Conservation (phyloP, 176 grass and related monocot species). For the Oryza nivara region DNA sequence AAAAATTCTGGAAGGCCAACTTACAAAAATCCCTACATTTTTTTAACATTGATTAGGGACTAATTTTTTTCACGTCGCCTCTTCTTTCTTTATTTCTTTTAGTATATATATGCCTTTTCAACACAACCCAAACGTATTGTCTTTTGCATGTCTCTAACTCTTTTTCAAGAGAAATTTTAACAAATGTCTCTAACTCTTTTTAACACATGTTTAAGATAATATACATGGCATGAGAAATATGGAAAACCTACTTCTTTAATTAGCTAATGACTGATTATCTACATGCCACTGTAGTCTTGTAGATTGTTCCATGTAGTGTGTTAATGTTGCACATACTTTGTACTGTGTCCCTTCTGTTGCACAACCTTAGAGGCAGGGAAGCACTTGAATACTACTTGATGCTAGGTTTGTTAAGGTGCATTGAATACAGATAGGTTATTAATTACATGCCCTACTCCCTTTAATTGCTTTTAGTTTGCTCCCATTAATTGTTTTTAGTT, state of each 20-base stretch:
- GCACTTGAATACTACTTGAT: neutral
- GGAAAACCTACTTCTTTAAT: neutral
- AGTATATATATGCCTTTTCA: too few species aligned
- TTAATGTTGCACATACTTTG: neutral
- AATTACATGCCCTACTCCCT: neutral
- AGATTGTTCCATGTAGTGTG: neutral
- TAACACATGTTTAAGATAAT: neutral
- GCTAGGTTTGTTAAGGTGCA: constrained; percentile 5
- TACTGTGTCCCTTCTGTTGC: neutral
- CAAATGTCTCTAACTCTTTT: too few species aligned
- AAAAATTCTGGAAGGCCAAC: neutral
- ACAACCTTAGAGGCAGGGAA: neutral
- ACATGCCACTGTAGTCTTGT: neutral
- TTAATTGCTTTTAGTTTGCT: neutral
- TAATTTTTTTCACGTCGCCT: too few species aligned
- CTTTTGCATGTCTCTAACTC: too few species aligned
- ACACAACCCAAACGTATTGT: too few species aligned
- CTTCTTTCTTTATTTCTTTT: too few species aligned
- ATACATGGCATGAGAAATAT: neutral
- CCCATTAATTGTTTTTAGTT: neutral
- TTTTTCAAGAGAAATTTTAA: too few species aligned
- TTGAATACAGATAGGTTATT: neutral
- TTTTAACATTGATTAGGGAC: too few species aligned
- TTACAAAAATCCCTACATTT: too few species aligned
- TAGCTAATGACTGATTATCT: neutral